These are phyloP conservation scores for Penicillium sp. DNA, from an alignment of 2,329 filamentous ascomycete species.

Conservation along the genomic window DNA sequence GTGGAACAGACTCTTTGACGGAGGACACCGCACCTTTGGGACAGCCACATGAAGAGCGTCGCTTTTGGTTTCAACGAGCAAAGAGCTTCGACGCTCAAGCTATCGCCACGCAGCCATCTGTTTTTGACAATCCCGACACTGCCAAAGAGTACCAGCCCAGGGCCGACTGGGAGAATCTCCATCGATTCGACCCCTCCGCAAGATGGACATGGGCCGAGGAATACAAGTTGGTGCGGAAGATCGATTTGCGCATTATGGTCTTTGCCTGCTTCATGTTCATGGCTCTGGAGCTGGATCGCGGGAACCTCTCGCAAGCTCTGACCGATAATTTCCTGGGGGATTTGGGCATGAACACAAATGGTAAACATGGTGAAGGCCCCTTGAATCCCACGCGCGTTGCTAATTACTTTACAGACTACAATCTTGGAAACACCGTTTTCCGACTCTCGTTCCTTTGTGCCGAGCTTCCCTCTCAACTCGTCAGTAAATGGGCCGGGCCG, in stretches of 20 bases:
- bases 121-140: constrained; percentile 46
- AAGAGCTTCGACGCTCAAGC: constrained; percentile 25
- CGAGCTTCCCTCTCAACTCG: constrained; percentile 58
- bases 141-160: constrained; percentile 34
- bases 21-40: constrained; percentile 12
- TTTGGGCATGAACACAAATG: constrained; percentile 31
- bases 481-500: constrained; percentile 54
- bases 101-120: constrained; percentile 45
- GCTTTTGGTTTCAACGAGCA: constrained; percentile 31
- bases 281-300: constrained; percentile 58
- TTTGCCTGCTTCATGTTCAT: constrained; percentile 57
- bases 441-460: constrained; percentile 52
- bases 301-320: constrained; percentile 57
- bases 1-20: constrained; percentile 1
- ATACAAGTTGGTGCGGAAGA: constrained; percentile 14
- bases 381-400: constrained; percentile 2
- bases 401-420: constrained; percentile 53
- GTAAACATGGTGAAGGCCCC: background rate
- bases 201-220: constrained; percentile 27
- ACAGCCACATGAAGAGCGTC: constrained; percentile 19
- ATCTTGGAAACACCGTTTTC: constrained; percentile 55
- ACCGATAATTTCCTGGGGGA: constrained; percentile 56
- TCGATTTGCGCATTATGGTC: constrained; percentile 26
- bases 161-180: constrained; percentile 38
- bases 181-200: constrained; percentile 28